Evolutionary conservation across 1,139 yeast genomes (phyloP).

Genomic region (Lodderomyces parapsilosis): DNA sequence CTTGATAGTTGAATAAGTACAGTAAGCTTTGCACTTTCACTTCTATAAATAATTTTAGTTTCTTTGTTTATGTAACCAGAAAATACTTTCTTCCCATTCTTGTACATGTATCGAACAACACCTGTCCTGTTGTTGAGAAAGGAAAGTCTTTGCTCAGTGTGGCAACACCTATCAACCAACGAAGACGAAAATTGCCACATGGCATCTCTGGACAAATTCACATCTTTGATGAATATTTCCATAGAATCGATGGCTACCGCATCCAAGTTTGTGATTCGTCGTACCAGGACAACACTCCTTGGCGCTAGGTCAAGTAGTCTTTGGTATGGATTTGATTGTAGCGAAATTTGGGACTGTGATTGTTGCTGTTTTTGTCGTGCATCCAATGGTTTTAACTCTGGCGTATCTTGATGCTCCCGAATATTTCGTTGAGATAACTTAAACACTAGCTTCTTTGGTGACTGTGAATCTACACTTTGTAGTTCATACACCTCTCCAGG

Average conservation of each 20-base stretch:
- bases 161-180: slow-evolving; percentile 63
- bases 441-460: slow-evolving; percentile 21
- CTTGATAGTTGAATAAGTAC: slow-evolving; percentile 85
- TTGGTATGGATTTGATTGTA: slow-evolving; percentile 64
- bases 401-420: slow-evolving; percentile 8
- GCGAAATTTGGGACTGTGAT: slow-evolving; percentile 44
- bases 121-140: slow-evolving; percentile 63
- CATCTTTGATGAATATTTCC: slow-evolving; percentile 79
- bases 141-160: slow-evolving; percentile 61
- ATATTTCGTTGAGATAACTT: slow-evolving; percentile 20
- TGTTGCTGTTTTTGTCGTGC: background rate
- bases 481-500: slow-evolving; percentile 79
- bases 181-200: slow-evolving; percentile 84
- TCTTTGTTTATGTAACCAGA: slow-evolving; percentile 66
- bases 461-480: slow-evolving; percentile 10
- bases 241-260: slow-evolving; percentile 74
- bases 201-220: slow-evolving; percentile 82
- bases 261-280: slow-evolving; percentile 32
- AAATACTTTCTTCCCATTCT: slow-evolving; percentile 64
- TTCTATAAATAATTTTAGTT: slow-evolving; percentile 81
- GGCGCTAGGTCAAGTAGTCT: slow-evolving; percentile 64
- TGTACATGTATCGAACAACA: slow-evolving; percentile 64
- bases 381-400: slow-evolving; percentile 5
- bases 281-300: slow-evolving; percentile 58
- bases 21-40: slow-evolving; percentile 84